Conservation (phyloP, 1,284 basidiomycete species). For the Pisolithus thermaeus region DNA sequence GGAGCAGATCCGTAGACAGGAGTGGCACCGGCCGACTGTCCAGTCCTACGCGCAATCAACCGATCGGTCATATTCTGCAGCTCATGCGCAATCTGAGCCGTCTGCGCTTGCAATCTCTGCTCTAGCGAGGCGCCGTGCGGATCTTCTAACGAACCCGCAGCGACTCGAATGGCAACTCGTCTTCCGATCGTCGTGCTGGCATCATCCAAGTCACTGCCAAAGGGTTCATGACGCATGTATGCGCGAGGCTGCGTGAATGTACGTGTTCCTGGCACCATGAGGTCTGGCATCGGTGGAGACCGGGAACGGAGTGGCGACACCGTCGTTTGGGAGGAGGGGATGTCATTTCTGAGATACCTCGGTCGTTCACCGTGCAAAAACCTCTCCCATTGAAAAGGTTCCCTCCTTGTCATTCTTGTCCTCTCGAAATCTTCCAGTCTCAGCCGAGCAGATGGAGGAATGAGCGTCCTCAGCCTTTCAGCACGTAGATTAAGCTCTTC, state of each 20-base stretch:
- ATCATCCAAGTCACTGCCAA: constrained; percentile 29
- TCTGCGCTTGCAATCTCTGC: constrained; percentile 24
- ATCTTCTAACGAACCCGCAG: constrained; percentile 23
- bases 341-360: constrained; percentile 11
- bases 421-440: constrained; percentile 28
- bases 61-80: constrained; percentile 27
- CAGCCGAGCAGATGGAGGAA: constrained; percentile 26
- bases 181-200: constrained; percentile 43
- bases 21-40: neutral
- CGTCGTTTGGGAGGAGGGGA: constrained; percentile 2
- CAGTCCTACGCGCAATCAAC: constrained; percentile 19
- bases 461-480: constrained; percentile 22
- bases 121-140: constrained; percentile 18
- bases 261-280: constrained; percentile 16
- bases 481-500: constrained; percentile 25
- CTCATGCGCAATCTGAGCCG: constrained; percentile 30
- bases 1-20: neutral
- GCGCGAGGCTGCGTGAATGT: constrained; percentile 11
- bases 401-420: constrained; percentile 13
- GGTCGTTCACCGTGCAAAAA: constrained; percentile 14
- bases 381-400: constrained; percentile 17
- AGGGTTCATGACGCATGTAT: constrained; percentile 16
- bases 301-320: constrained; percentile 14
- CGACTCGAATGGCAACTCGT: constrained; percentile 44
- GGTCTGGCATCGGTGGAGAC: constrained; percentile 28